Base-by-base conservation (phyloP, 495 filamentous ascomycete species). In the Parathielavia hyrcaniae region DNA sequence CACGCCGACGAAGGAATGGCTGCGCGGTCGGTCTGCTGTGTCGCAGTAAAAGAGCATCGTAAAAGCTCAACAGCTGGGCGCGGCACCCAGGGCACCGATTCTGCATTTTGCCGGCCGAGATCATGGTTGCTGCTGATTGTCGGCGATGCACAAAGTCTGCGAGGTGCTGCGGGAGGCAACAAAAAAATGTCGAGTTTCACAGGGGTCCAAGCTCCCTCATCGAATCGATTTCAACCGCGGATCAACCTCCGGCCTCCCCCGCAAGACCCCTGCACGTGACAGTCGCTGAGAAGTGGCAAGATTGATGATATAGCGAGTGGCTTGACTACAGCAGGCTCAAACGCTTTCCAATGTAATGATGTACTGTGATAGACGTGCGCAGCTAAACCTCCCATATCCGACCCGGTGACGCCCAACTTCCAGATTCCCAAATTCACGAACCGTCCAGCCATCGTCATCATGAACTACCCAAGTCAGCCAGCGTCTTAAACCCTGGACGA, bases 81-180 rank as follows among this genome's bases (percentile, higher is more conserved):
- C 77, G 75, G 61, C 79, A 82, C 55, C 73, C 71, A 53, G 75
- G 73, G 59, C 79, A 81, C 35, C 78, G 63, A 22, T 72, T 69
- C 39, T 71, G 72, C 46, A 69, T 55, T 59, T 73, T 77, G n/a
- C 72, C 61, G 14, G 74, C 75, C 49, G 75, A 75, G 46, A 81
- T 60, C 78, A 80, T 81, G 47, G 23, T 68, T 34, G 11, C 47
- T 38, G 60, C 47, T n/a, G 63, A 38, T 23, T 4, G 20, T 52
- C 53, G 45, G 34, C 48, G 61, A 36, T 55, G 45, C 51, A 22
- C 22, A 46, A 20, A 34, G 23, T 14, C 10, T 41, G 40, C n/a
- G n/a, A n/a, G n/a, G n/a, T 34, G 44, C 13, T 40, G 36, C 7
- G 8, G 46, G 26, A 45, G 32, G 45, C 32, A 30, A 38, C 39